Conservation (phyloP, 495 filamentous ascomycete genomes). For the Tuber melanosporum region DNA sequence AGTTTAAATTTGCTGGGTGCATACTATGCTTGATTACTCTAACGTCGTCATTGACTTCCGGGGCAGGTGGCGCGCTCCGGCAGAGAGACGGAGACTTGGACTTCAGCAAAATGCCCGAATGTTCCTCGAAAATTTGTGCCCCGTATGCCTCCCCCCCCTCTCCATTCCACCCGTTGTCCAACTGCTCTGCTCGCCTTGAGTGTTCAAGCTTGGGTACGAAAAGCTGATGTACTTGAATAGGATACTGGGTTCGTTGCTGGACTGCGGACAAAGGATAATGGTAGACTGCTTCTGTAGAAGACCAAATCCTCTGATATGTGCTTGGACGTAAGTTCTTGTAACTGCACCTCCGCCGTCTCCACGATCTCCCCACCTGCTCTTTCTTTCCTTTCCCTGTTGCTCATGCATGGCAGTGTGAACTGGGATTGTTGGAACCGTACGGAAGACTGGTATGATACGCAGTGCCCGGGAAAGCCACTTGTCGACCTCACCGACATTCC, state of each 20-base stretch:
- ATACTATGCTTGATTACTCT: neutral
- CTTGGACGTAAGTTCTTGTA: slow-evolving; percentile 6
- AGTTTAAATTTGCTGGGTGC: neutral
- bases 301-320: slow-evolving; percentile 6
- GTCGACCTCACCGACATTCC: slow-evolving; percentile 1
- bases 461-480: slow-evolving; percentile 7
- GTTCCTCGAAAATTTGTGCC: neutral
- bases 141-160: neutral
- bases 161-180: neutral
- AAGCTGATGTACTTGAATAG: neutral
- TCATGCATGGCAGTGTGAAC: neutral
- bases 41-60: neutral
- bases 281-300: slow-evolving; percentile 7
- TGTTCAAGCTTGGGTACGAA: neutral
- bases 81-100: neutral
- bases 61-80: neutral
- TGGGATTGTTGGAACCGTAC: slow-evolving; percentile 6
- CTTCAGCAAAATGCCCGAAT: neutral
- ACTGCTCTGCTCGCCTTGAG: neutral
- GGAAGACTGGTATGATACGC: slow-evolving; percentile 7
- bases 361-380: neutral
- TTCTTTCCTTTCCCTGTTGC: neutral
- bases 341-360: neutral
- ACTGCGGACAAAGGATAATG: neutral
- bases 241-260: neutral